Conservation (phyloP, 495 filamentous ascomycete species). For the Talaromyces trachyspermus region DNA sequence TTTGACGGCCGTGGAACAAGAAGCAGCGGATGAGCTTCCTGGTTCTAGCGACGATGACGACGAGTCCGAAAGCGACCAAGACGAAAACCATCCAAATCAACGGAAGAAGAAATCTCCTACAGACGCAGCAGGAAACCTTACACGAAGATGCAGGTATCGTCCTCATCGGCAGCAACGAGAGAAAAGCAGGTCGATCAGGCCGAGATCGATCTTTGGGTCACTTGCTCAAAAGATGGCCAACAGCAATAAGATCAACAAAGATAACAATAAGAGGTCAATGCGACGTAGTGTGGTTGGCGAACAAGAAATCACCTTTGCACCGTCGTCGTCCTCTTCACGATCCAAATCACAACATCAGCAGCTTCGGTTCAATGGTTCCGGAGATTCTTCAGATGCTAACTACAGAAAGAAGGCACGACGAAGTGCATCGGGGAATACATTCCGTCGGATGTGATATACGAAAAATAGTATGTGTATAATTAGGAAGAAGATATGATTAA, state of each 20-base stretch:
- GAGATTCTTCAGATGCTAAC: slow-evolving; percentile 4
- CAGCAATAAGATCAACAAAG: not conserved
- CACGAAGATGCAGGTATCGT: slow-evolving; percentile 52
- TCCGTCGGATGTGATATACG: slow-evolving; percentile 42
- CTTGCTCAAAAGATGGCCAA: slow-evolving; percentile 47
- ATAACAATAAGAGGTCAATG: slow-evolving; percentile 32
- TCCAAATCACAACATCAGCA: slow-evolving; percentile 23
- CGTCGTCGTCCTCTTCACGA: slow-evolving; percentile 48
- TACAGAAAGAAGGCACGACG: slow-evolving; percentile 39
- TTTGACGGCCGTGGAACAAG: slow-evolving; percentile 62
- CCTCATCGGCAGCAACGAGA: slow-evolving; percentile 20
- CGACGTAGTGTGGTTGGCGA: slow-evolving; percentile 67
- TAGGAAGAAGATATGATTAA: not conserved
- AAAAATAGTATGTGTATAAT: not conserved
- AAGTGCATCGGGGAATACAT: slow-evolving; percentile 46
- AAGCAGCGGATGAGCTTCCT: slow-evolving; percentile 45
- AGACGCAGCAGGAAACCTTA: slow-evolving; percentile 43
- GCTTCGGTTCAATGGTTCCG: slow-evolving; percentile 15
- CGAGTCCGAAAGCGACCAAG: slow-evolving; percentile 37
- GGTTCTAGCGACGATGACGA: slow-evolving; percentile 37
- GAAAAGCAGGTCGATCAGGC: slow-evolving; percentile 17
- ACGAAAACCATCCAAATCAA: slow-evolving; percentile 17
- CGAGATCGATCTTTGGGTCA: slow-evolving; percentile 64
- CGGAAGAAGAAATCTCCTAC: slow-evolving; percentile 21
- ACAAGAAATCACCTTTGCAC: slow-evolving; percentile 77